Evolutionary conservation across 1,284 basidiomycete genomes (phyloP), one percentile per base, ranked within the genome.

Genomic region (Irpex sp.): DNA sequence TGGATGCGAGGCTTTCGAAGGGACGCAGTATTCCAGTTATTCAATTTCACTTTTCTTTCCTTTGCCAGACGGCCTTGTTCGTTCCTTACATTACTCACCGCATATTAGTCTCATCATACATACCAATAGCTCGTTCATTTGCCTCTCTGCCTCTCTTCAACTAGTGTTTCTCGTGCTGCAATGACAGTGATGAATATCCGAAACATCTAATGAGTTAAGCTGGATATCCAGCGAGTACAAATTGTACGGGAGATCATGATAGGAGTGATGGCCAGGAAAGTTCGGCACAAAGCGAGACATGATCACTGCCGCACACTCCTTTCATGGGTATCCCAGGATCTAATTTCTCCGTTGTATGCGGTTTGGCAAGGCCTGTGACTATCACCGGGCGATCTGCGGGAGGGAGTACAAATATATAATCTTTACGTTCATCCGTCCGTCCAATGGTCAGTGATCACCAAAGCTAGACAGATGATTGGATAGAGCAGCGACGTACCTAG

Each of bases 271-370:
- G 71, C 78, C 77, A 75, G 57, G 71, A 63, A 80, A 77, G 71
- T 33, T 89, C 84, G 4, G 81, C 83, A 50, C 84, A 87, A 8
- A 97, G 81, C 1, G 90, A 89, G 63, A 95, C 80, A 72, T 98
- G 95, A 75, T 98, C 95, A 69, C 92, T 94, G 8, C 92, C 92
- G 67, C 89, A 92, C 31, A 95, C 81, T 15, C 85, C 87, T 67
- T 84, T 85, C 69, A 86, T 81, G n/a, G 95, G 95, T 51, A 98
- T 76, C 6, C 95, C 95, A 7, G 82, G 81, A 5, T 81, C 81
- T 7, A 97, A 80, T 58, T 88, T 83, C 59, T 83, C 78, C n/a
- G 82, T 82, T 17, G 70, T 72, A 64, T 89, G 90, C 7, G 92
- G 89, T 39, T 83, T 75, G 17, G 94, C 83, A 11, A 95, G 76